Evolutionary conservation across 768 basidiomycete genomes (phyloP), one percentile per base, ranked within the genome.

Genomic region (Leccinum olivaceopallidum): DNA sequence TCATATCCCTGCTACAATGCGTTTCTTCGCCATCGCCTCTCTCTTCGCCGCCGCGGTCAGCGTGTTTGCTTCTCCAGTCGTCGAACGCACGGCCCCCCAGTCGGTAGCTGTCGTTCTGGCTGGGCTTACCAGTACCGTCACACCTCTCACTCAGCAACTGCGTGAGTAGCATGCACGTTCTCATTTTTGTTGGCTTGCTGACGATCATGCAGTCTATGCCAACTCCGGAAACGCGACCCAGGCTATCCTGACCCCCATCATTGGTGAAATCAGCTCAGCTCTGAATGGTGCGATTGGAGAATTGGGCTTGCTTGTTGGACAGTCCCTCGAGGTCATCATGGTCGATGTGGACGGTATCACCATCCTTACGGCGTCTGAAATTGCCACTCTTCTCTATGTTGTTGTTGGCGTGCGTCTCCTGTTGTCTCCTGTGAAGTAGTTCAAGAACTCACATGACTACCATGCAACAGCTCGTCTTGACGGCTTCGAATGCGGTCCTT

Each of bases 11-110:
- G 1, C 20, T 51, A 55, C 37, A 22, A 63, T 67, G 65, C 57
- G 57, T 39, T 60, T 66, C 55, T 61, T 57, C 26, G 55, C 56
- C 1, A 54, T 57, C 22, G 55, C 55, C 24, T 54, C 57, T 57
- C 32, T 60, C 32, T 47, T 66, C 47, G 42, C 57, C 7, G 61
- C 59, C 51, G 55, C 53, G 26, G 26, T 57, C 14, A 4, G 48
- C 50, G 59, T 66, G 24, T 49, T 67, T 24, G 61, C 59, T 32
- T 57, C 22, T 22, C 64, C 64, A 12, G 42, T 66, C 24, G 55
- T 32, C 16, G 52, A 66, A 52, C 59, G 61, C 37, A 42, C 48
- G 39, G 26, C 54, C 10, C 24, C 30, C 13, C 20, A 51, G 22
- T 65, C 64, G 28, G 53, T 10, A n/a, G 61, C 59, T 50, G 51